Conservation (phyloP, 345 rosid genomes). For the Lepidium africanum region DNA sequence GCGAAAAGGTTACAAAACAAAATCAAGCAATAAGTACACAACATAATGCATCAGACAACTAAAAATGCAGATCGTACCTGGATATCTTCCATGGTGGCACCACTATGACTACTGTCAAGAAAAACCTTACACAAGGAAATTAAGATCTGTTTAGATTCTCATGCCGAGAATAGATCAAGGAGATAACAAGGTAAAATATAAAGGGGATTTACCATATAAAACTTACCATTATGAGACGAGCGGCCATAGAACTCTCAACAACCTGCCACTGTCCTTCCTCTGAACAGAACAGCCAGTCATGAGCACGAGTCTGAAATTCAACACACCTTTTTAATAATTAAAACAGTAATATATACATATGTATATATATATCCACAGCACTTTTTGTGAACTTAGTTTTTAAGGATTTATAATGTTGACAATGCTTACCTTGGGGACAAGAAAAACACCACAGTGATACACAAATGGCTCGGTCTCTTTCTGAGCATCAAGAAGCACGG, state of each 20-base stretch:
- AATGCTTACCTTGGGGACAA: conserved; percentile 77
- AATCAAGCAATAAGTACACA: neutral
- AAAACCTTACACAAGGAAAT: conserved; percentile 49
- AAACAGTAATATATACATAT: no score
- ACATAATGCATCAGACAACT: neutral
- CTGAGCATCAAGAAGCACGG: conserved; percentile 75
- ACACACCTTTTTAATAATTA: conserved; percentile 24
- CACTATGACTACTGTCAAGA: conserved; percentile 50
- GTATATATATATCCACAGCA: neutral
- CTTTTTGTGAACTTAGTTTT: neutral
- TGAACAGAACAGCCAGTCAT: conserved; percentile 93
- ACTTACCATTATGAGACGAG: conserved; percentile 86
- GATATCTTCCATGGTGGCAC: conserved; percentile 64
- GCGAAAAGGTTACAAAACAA: neutral
- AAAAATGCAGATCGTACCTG: conserved; percentile 44
- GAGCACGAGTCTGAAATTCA: conserved; percentile 73
- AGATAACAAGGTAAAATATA: neutral
- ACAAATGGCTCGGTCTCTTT: conserved; percentile 37
- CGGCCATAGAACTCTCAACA: conserved; percentile 77
- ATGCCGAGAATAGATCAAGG: neutral
- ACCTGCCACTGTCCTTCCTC: conserved; percentile 97
- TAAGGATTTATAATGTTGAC: neutral
- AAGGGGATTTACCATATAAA: neutral
- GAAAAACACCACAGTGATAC: conserved; percentile 71
- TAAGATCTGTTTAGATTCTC: conserved; percentile 12